phyloP scores from a whole-genome alignment of 257 asterid species.

The Apocynum venetum region DNA sequence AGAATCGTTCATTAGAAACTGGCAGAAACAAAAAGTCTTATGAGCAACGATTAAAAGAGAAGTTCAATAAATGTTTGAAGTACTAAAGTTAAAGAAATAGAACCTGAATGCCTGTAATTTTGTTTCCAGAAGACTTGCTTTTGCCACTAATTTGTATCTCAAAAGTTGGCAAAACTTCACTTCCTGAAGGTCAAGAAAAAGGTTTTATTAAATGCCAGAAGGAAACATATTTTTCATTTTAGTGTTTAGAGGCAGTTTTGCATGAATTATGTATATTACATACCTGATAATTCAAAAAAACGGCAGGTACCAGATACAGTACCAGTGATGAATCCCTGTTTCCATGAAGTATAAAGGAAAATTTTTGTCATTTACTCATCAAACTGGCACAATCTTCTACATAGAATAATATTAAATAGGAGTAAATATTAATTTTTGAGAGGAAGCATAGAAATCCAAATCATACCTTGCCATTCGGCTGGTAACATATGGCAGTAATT shows the following conservation, averaged over 20 bases:
- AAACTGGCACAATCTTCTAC: background rate
- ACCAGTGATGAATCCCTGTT: constrained; percentile 75
- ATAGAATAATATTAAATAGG: background rate
- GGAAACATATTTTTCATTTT: background rate
- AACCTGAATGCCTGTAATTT: constrained; percentile 93
- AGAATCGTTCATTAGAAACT: constrained; percentile 50
- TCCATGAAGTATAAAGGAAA: background rate
- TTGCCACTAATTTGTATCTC: constrained; percentile 49
- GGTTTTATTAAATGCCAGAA: constrained; percentile 9
- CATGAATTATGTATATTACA: background rate
- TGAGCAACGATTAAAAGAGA: constrained; percentile 9
- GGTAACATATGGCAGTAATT: constrained; percentile 72
- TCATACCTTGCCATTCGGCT: constrained; percentile 68
- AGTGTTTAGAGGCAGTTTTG: background rate
- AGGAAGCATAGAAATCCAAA: background rate
- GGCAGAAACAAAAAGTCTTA: constrained; percentile 15
- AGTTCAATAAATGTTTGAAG: background rate
- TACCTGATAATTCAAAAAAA: constrained; percentile 59
- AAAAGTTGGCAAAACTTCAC: constrained; percentile 38
- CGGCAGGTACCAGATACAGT: constrained; percentile 70
- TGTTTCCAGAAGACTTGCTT: constrained; percentile 56
- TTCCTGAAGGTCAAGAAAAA: constrained; percentile 28
- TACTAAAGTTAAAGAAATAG: background rate
- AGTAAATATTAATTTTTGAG: constrained; percentile 1
- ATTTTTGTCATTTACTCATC: background rate